Base-by-base conservation (phyloP, 2,329 filamentous ascomycete species). In the Microascus cirrosus region DNA sequence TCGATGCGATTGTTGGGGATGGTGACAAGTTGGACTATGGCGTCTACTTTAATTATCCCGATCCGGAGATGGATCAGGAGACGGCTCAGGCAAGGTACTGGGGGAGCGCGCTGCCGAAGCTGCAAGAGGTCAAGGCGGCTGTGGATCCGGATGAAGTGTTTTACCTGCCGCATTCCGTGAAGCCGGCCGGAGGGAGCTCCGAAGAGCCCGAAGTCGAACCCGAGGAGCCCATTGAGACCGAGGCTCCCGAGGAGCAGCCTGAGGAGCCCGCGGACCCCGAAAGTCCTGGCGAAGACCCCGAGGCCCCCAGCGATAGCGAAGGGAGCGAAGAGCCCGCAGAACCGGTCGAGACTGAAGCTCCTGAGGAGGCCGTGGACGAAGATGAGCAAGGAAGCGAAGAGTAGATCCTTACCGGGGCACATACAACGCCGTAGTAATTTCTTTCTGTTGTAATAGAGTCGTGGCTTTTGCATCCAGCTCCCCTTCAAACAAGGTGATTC, bases 41-140 rank as follows among this genome's bases (percentile, higher is more conserved):
- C 11, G 70, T 70, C 68, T 75, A 75, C 58, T 67, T 73, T 48
- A 75, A 75, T 59, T 75, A 75, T 50, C 64, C 70, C 18, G 72
- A 75, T 53, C 68, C 71, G 1, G 62, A 68, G 53, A 45, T 75
- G 55, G 63, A 65, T 2, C 68, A 68, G 18, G 59, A 62, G 15
- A 65, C 66, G 4, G 72, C 72, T 0, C 68, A 70, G 57, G 58
- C 36, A 45, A 61, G 65, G 42, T 75, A 75, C 61, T 75, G 70
- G 66, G 73, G 70, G 0, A 18, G 36, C 1, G 69, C 70, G n/a
- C 56, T 75, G 56, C 54, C 60, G 0, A 68, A 63, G 28, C 56
- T 76, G 57, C 67, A 64, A 59, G 57, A 58, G 18, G 64, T 74
- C 55, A 75, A 76, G 66, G 64, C 64, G 11, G 56, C 35, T 4